Conservation (phyloP, 805 yeast species). For the Hanseniaspora guilliermondii region DNA sequence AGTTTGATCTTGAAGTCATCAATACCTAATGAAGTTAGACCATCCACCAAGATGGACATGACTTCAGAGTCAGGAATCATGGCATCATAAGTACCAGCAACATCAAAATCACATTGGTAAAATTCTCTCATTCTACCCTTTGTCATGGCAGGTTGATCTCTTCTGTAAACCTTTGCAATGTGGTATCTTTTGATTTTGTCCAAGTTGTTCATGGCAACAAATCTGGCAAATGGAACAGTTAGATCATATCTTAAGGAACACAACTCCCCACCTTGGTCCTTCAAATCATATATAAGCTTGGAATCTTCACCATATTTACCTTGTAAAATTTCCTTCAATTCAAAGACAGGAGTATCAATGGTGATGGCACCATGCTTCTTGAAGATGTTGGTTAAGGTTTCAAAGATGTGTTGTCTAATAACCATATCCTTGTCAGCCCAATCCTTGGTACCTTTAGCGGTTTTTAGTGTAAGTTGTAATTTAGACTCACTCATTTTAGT, state of each 20-base stretch:
- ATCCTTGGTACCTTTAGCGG: constrained; percentile 95
- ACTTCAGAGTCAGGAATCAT: constrained; percentile 97
- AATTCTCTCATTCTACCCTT: constrained; percentile 99
- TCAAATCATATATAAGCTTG: constrained; percentile 84
- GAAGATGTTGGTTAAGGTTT: constrained; percentile 58
- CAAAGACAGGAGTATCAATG: constrained; percentile 96
- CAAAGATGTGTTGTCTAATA: constrained; percentile 76
- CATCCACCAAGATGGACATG: constrained; percentile 70
- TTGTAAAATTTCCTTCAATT: constrained; percentile 82
- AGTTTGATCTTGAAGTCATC: constrained; percentile 80
- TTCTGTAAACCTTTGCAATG: constrained; percentile 94
- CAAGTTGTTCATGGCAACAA: constrained; percentile 88
- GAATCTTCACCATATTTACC: constrained; percentile 99
- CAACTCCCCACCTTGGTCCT: constrained; percentile 98
- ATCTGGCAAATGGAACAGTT: constrained; percentile 97
- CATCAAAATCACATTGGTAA: constrained; percentile 95
- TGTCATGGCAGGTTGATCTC: constrained; percentile 99
- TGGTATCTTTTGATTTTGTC: constrained; percentile 86
- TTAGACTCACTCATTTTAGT: constrained; percentile 21
- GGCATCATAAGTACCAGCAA: constrained; percentile 82
- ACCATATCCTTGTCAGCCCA: constrained; percentile 99
- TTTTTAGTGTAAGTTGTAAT: constrained; percentile 64
- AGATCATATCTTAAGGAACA: constrained; percentile 91
- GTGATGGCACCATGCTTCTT: constrained; percentile 97
- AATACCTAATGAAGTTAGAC: constrained; percentile 72